These are phyloP conservation scores for Panicum miliaceum DNA, from an alignment of 176 grass and related monocot genomes.

Conservation along the genomic window DNA sequence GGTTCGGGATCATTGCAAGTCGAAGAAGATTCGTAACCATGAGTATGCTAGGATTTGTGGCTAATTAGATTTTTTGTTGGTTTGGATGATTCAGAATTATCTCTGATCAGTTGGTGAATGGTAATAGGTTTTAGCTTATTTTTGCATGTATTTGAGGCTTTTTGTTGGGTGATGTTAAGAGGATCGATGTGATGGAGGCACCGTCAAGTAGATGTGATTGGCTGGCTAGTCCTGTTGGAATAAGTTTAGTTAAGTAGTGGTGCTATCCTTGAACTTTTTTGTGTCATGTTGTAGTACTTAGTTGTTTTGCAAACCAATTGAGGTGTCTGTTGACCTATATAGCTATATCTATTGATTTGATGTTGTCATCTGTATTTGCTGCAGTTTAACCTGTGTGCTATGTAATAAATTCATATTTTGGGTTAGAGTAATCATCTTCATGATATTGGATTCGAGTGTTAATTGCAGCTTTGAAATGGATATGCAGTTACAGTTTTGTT, in stretches of 20 bases:
- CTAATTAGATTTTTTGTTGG: conserved; percentile 1
- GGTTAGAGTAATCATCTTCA: not conserved
- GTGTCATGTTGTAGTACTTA: not conserved
- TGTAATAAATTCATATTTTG: not conserved
- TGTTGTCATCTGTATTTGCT: not conserved
- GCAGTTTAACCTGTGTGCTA: not conserved
- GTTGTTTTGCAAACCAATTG: not conserved
- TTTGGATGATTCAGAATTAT: not conserved
- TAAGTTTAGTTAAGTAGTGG: not conserved
- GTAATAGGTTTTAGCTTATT: not conserved
- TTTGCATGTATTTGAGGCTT: not conserved
- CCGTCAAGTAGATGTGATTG: not conserved
- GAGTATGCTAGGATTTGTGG: not conserved
- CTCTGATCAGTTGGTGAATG: not conserved
- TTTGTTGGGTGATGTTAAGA: not conserved
- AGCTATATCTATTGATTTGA: not conserved
- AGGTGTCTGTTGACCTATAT: not conserved
- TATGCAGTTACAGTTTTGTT: not conserved
- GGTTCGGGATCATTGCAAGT: not conserved
- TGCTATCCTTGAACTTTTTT: not conserved
- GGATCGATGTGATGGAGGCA: not conserved
- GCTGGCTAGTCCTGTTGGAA: not conserved
- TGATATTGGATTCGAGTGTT: not conserved
- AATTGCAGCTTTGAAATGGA: not conserved
- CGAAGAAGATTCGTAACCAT: not conserved